Evolutionary conservation across 495 filamentous ascomycete species (phyloP).

Genomic region (Podospora comata): DNA sequence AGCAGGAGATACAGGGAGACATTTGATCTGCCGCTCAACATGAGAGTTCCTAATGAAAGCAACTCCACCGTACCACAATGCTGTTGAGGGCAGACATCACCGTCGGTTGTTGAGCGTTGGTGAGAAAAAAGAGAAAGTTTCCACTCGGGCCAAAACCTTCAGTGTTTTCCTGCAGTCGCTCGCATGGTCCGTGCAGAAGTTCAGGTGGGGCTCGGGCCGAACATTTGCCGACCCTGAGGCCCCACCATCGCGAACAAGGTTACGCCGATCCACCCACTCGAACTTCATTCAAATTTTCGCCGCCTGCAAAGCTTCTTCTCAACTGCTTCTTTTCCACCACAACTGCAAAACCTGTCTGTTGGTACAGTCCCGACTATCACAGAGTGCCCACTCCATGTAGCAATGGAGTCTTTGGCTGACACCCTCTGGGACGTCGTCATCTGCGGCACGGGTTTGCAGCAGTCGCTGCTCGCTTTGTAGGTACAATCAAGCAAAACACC

Average conservation of each 20-base stretch:
- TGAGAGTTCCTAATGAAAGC: conserved; percentile 70
- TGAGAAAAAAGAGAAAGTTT: conserved; percentile 39
- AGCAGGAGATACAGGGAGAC: conserved; percentile 96
- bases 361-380: conserved; percentile 25
- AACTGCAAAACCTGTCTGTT: conserved; percentile 17
- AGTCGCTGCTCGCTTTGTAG: conserved; percentile 93
- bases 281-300: conserved; percentile 38
- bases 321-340: conserved; percentile 27
- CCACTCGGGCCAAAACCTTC: not conserved
- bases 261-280: conserved; percentile 16
- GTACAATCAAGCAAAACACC: conserved; percentile 34
- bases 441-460: conserved; percentile 80
- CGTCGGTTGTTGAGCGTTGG: conserved; percentile 51
- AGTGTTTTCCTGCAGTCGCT: conserved; percentile 7
- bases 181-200: conserved; percentile 19
- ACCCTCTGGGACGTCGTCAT: conserved; percentile 91
- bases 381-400: conserved; percentile 26
- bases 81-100: conserved; percentile 33
- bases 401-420: conserved; percentile 77
- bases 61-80: conserved; percentile 41
- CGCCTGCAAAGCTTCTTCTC: conserved; percentile 21
- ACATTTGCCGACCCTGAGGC: conserved; percentile 16
- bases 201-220: conserved; percentile 20
- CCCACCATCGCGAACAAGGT: conserved; percentile 22
- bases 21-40: conserved; percentile 64